Base-by-base conservation (phyloP, 495 filamentous ascomycete species). In the Trichoderma erinaceum region DNA sequence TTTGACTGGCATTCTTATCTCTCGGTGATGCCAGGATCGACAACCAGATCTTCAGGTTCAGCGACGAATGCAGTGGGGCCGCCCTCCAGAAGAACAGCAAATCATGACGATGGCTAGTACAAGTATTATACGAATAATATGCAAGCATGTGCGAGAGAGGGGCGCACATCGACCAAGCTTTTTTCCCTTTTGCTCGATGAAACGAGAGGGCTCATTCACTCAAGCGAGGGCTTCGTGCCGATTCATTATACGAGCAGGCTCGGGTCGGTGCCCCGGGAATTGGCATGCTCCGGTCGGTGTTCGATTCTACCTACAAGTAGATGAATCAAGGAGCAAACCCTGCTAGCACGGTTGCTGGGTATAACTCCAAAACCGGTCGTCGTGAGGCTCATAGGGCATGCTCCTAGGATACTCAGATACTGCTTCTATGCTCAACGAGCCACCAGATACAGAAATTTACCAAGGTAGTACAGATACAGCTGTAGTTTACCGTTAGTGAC, bases 31-130 rank as follows among this genome's bases (percentile, higher is more conserved):
- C 35, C 35, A 32, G 27, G 56, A 61, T 61, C 56, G 56, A 61
- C 56, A 25, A 2, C 56, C 29, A 52, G 56, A 61, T 61, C 56
- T 61, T 61, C 56, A 61, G 56, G 56, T 61, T 61, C 56, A 61
- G 56, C 56, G 56, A 61, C 56, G 35, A 61, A 61, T 61, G 23
- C 11, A 61, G 56, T 32, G 25, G 25, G 56, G 8, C 56, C 27
- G 13, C 27, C 10, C 27, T 61, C 25, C 23, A 29, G 29, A 21
- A 15, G 29, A 61, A 18, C 25, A 61, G 27, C 56, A 61, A 61
- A 61, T 61, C 25, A 61, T 32, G 27, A 61, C 56, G 27, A 61
- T 5, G 7, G 25, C 56, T 3, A n/a, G n/a, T n/a, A n/a, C n/a
- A n/a, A n/a, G 48, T 52, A 23, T 21, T 52, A 23, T 21, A 21